phyloP scores from a whole-genome alignment of 768 basidiomycete genomes.

The Filobasidium wieringae region DNA sequence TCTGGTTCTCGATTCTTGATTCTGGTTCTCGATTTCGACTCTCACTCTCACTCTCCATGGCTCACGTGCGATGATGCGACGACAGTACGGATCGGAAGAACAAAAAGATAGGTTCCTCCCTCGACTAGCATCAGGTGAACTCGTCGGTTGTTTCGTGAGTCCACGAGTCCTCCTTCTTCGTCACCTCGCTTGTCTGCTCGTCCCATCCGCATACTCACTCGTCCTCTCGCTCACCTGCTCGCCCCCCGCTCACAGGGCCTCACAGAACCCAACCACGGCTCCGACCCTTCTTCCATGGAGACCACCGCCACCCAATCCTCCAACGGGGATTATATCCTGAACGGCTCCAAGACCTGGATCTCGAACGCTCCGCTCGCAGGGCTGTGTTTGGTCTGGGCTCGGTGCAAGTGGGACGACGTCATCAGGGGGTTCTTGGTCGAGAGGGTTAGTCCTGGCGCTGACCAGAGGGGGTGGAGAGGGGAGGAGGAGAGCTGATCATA shows the following conservation, averaged over 20 bases:
- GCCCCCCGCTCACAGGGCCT: constrained; percentile 51
- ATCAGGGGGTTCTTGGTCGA: constrained; percentile 82
- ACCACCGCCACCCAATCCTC: constrained; percentile 74
- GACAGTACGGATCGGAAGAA: constrained; percentile 64
- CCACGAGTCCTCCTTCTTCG: too few species aligned
- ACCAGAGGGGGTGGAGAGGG: neutral
- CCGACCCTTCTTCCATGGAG: constrained; percentile 96
- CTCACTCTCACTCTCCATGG: neutral
- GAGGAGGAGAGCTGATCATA: too few species aligned
- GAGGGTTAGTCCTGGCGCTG: constrained; percentile 48
- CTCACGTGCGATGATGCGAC: neutral
- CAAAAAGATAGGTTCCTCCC: constrained; percentile 90
- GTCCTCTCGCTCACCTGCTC: neutral
- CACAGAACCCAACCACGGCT: constrained; percentile 93
- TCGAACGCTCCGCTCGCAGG: constrained; percentile 89
- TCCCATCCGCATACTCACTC: too few species aligned
- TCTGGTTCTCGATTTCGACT: neutral
- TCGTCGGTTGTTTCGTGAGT: constrained; percentile 84
- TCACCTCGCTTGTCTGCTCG: too few species aligned
- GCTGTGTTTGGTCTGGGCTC: constrained; percentile 83
- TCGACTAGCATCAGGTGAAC: constrained; percentile 65
- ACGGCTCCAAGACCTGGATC: constrained; percentile 96
- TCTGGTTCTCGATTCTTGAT: neutral
- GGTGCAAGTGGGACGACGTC: constrained; percentile 83
- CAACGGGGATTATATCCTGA: constrained; percentile 64